phyloP scores from a whole-genome alignment of 1,284 basidiomycete species.

The Schizophyllum commune region DNA sequence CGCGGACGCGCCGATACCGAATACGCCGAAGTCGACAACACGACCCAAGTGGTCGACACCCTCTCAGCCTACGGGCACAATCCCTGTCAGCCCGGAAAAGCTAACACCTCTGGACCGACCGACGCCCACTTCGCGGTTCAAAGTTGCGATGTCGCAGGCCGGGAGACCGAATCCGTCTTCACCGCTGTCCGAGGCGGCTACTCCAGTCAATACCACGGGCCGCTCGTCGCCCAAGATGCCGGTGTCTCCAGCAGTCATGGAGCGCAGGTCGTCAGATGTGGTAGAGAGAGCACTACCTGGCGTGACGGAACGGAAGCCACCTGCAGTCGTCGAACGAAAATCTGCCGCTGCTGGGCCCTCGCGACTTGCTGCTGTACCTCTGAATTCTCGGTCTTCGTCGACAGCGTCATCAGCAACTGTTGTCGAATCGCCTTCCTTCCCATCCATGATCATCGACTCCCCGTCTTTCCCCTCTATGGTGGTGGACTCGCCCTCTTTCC shows the following conservation, averaged over 20 bases:
- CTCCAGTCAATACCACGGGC: conserved; percentile 18
- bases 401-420: conserved; percentile 5
- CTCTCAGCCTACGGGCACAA: not conserved
- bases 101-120: not conserved
- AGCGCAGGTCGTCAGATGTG: conserved; percentile 14
- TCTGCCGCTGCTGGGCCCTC: too few species aligned
- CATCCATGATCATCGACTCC: conserved; percentile 27
- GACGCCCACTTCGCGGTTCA: conserved; percentile 29
- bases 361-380: not conserved
- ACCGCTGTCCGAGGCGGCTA: conserved; percentile 14
- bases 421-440: conserved; percentile 6
- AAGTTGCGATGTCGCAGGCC: conserved; percentile 18
- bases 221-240: conserved; percentile 25
- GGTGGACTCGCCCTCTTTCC: conserved; percentile 31
- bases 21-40: conserved; percentile 9
- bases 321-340: not conserved
- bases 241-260: conserved; percentile 16
- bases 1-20: conserved; percentile 15
- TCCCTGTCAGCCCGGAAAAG: conserved; percentile 2
- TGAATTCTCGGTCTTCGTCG: not conserved
- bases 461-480: conserved; percentile 15
- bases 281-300: not conserved
- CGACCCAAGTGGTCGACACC: conserved; percentile 6
- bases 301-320: not conserved
- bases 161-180: conserved; percentile 6